Base-by-base conservation (phyloP, 306 rosid species). In the Lathyrus sativus region DNA sequence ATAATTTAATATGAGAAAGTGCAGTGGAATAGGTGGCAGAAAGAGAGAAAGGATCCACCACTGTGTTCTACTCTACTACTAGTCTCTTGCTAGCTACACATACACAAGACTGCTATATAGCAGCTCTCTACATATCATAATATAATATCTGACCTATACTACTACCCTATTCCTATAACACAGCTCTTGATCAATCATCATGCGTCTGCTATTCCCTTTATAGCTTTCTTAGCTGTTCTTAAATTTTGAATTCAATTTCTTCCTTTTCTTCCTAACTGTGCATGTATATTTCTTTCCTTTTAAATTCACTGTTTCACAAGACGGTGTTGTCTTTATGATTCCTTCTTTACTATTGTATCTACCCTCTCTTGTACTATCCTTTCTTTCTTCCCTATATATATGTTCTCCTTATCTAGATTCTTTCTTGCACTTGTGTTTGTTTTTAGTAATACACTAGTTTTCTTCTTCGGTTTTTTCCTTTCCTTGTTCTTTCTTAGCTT, bases 201-300 rank as follows among this genome's bases (percentile, higher is more conserved):
- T 74, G 81, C 75, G 60, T 74, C 81, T 77, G 73, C 68, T 38
- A 18, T 22, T 19, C 62, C 55, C 49, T 66, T 61, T 70, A 33
- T 68, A 72, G 79, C 76, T 78, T 65, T 70, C 91, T 81, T 83
- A 76, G 80, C 91, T 77, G 72, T 68, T 41, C 1, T 53, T 53
- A 8, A 7, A 7, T 61, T 62, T 62, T 62, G 18, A 62, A 39
- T 62, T 62, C 18, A 55, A 11, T 55, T 55, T 28, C 59, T 51
- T 17, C 45, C 43, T 17, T 60, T 59, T 59, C 45, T 60, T 58
- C 13, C 43, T 3, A 17, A 37, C 66, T 62, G 65, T 55, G 53
- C 70, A 49, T 73, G 53, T 51, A 41, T 72, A 57, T 15, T 62
- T 58, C 69, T 65, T 62, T 62, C 62, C 78, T 73, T 80, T 78